Base-by-base conservation (phyloP, 306 rosid genomes). In the Fagus sylvatica region DNA sequence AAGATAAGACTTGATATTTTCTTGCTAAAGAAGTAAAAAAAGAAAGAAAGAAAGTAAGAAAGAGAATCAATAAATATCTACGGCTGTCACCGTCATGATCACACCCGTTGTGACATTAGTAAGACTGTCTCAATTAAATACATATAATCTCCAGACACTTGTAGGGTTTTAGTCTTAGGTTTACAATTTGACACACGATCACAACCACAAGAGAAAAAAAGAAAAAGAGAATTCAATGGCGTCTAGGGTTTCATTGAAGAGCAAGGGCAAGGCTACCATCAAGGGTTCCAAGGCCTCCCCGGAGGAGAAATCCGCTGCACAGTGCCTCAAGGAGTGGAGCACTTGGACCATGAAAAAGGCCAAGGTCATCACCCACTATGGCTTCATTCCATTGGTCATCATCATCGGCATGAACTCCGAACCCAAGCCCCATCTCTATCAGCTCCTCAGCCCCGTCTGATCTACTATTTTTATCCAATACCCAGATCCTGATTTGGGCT, bases 391-490 rank as follows among this genome's bases (percentile, higher is more conserved):
- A 22, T 28, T 91, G 81, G 84, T 96, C 71, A 96, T 96, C 85
- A 4, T 96, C 84, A 83, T 96, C 65, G 99, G 97, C 74, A 96
- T 96, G 99, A 93, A 93, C 81, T 93, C 96, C 2, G 97, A 94
- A 0, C 99, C 99, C 0, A 96, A 91, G 79, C 99, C 99, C 13
- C 91, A 86, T 2, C 84, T 93, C 56, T 90, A 89, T 17, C 99
- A 96, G 88, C 99, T 95, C 69, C 86, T 95, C 77, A 95, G 94
- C 90, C 99, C 99, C 13, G 98, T 95, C 67, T 95, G 89, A 93
- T 88, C 15, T 48, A 4, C 71, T 42, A 2, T 3, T 48, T 8
- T 41, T 19, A 8, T n/a, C 40, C 62, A 7, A 28, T 16, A 11
- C 46, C 59, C 57, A 33, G 61, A 6, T 71, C 36, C 1, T 4